Evolutionary conservation across 2,329 filamentous ascomycete species (phyloP).

Genomic region (Monosporascus ibericus): DNA sequence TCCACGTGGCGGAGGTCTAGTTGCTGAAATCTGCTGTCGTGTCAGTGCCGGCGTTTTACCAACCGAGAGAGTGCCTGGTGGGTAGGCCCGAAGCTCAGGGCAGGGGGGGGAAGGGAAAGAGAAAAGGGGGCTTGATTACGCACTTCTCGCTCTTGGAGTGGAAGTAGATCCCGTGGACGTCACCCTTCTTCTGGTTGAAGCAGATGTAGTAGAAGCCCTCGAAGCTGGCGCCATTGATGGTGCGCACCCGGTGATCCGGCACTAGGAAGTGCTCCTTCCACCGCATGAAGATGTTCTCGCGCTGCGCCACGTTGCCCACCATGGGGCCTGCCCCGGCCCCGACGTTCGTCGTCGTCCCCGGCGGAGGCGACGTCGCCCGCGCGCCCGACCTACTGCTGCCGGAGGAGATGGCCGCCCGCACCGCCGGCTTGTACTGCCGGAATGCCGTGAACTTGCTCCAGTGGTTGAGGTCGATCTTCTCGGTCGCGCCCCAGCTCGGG

Average conservation of each 20-base stretch:
- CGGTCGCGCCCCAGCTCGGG: slow-evolving; percentile 82
- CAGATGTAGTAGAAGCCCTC: slow-evolving; percentile 99
- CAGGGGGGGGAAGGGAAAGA: not conserved
- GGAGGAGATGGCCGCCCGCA: slow-evolving; percentile 43
- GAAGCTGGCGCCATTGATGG: slow-evolving; percentile 90
- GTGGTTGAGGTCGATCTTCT: slow-evolving; percentile 87
- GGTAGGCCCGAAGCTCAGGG: not conserved
- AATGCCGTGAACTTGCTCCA: slow-evolving; percentile 90
- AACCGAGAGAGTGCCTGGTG: not conserved
- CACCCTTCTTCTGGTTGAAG: slow-evolving; percentile 86
- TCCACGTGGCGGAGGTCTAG: slow-evolving; percentile 84
- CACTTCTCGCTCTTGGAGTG: slow-evolving; percentile 97
- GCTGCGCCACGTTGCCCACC: slow-evolving; percentile 21
- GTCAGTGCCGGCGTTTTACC: slow-evolving; percentile 8
- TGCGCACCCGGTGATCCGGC: slow-evolving; percentile 85
- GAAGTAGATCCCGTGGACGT: slow-evolving; percentile 92
- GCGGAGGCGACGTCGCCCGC: not conserved
- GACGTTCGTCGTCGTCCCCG: not conserved
- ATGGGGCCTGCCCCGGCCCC: not conserved
- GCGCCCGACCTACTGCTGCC: slow-evolving; percentile 50
- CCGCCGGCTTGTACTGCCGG: slow-evolving; percentile 62
- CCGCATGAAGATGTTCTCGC: slow-evolving; percentile 91
- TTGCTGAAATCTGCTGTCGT: slow-evolving; percentile 69
- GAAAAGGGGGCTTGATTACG: slow-evolving; percentile 31
- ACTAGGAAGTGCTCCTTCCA: slow-evolving; percentile 99